Percentiles rank a stretch among this genome's conserved stretches.
Evolutionary conservation across 192 early-diverging fungal genomes (phyloP).

Genomic region (Coemansia reversa): DNA sequence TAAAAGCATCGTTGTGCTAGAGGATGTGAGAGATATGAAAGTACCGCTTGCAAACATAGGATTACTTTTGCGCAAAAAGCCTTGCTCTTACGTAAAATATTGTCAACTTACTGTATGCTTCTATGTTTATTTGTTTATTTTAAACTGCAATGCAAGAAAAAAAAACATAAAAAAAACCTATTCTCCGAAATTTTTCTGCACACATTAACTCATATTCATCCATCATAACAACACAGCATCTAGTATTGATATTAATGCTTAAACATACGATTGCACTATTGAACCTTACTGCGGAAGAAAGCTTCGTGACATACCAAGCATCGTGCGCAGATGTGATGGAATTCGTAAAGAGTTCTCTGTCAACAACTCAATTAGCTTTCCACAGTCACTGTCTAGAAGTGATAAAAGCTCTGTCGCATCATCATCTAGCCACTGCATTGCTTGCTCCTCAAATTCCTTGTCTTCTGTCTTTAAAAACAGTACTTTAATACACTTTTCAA

Average conservation of each 20-base stretch:
- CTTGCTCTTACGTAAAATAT: no score
- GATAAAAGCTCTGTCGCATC: constrained; percentile 38
- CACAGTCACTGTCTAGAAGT: constrained; percentile 37
- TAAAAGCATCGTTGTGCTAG: no score
- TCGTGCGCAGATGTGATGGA: constrained; percentile 35
- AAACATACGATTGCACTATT: no score
- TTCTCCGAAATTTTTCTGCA: no score
- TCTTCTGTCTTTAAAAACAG: constrained; percentile 13
- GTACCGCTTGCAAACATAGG: not conserved
- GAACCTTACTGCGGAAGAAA: constrained; percentile 18
- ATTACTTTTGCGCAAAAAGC: no score
- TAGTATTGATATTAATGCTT: not conserved
- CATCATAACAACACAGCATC: no score
- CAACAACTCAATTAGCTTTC: constrained; percentile 13
- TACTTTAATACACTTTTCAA: constrained; percentile 35
- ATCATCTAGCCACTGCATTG: constrained; percentile 30
- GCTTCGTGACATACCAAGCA: constrained; percentile 41
- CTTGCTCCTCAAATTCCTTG: constrained; percentile 16
- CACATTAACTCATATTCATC: no score
- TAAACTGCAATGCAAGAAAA: no score
- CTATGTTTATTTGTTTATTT: not conserved
- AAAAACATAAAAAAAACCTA: no score
- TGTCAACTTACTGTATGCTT: no score
- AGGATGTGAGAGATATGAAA: not conserved
- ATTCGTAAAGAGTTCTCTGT: constrained; percentile 23